Evolutionary conservation across 140 eudicot species (phyloP), one percentile per base, ranked within the genome.

Genomic region (Senecio squalidus): DNA sequence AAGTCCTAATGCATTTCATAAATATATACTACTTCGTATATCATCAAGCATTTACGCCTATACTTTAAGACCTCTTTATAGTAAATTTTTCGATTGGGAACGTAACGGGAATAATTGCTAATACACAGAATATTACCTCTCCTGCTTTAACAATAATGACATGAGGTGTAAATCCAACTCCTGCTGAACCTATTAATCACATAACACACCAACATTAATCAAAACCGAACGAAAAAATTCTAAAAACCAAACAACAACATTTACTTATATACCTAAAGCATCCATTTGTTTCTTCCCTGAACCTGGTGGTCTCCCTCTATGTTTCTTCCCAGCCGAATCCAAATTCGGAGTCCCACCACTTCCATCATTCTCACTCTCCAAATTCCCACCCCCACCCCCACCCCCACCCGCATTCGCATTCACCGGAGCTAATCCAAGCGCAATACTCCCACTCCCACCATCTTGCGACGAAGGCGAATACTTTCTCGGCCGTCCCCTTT

Each of bases 91-190:
- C n/a, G n/a, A n/a, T n/a, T n/a, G n/a, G n/a, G n/a, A n/a, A n/a
- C n/a, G n/a, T n/a, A n/a, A n/a, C n/a, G n/a, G n/a, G n/a, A n/a
- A n/a, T n/a, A n/a, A n/a, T n/a, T n/a, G n/a, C n/a, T n/a, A n/a
- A n/a, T n/a, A n/a, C n/a, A n/a, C 50, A 14, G 45, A 2, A 9
- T 4, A 34, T 64, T 80, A 88, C 96, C 94, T 88, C 94, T 27
- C 96, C 96, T 50, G 84, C 74, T 48, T 81, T 76, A 34, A 78
- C 90, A 18, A 65, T 73, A 54, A 88, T 81, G 31, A 88, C 94
- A 73, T 88, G 96, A 59, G 96, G 96, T 9, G 96, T 88, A 76
- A 88, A 88, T 18, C 94, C 90, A 53, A 84, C 75, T 75, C 96
- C 96, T 17, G 84, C 66, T 27, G 60, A 69, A 38, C 96, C 96